Base-by-base conservation (phyloP, 1,284 basidiomycete species). In the Ceratobasidium sp. region DNA sequence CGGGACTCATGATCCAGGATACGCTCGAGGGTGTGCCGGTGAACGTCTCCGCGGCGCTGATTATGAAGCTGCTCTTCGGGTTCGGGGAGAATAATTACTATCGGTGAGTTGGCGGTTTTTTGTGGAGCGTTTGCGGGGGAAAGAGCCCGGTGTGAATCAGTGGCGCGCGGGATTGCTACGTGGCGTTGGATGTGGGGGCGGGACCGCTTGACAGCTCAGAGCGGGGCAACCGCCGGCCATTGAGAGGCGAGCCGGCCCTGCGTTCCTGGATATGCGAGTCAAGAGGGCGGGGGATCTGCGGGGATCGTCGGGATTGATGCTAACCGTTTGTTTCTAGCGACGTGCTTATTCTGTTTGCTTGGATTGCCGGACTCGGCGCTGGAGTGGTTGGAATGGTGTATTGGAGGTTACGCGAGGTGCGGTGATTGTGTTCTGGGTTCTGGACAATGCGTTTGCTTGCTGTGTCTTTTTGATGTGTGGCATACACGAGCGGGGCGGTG, bases 51-150 rank as follows among this genome's bases (percentile, higher is more conserved):
- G 94, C 93, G 0, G 81, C 79, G 57, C 76, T 95, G 72, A 94
- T 96, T 75, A 92, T 96, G 94, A 80, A 89, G 70, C 74, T 91
- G 84, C 81, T 96, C 29, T 96, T 96, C 75, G 94, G 93, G 1
- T 95, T 95, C 75, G 83, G 86, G 13, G 74, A 81, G 62, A 85
- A 86, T 72, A 87, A 89, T 72, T 95, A 94, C 76, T 94, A 93
- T 76, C 81, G 92, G 76, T 76, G 42, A 72, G 77, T 54, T 2
- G 38, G 25, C 22, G 29, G 6, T 45, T 69, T 52, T 15, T 22
- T 34, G 8, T 29, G 17, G 65, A 25, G 4, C 50, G 32, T 27
- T 53, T 53, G 12, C n/a, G n/a, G 45, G 45, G n/a, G 6, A 25
- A 7, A n/a, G 45, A 6, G 45, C n/a, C n/a, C 45, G 17, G n/a